Evolutionary conservation across 495 filamentous ascomycete genomes (phyloP), one percentile per base, ranked within the genome.

Genomic region (Xylaria curta): DNA sequence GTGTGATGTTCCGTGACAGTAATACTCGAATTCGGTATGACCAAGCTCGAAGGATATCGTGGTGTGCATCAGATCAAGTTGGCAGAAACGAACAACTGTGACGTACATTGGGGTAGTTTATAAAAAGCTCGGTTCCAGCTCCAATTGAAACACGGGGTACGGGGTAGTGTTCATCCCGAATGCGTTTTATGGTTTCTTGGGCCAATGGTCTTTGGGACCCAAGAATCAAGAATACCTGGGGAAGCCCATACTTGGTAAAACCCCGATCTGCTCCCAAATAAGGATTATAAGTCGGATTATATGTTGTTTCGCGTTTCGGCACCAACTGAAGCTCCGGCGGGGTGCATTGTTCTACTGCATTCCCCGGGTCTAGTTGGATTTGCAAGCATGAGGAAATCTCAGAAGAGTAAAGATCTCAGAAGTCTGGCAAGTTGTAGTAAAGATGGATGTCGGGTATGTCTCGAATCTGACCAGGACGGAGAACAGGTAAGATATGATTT

Each of bases 241-340:
- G 28, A 59, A 36, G 5, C n/a, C 17, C 2, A 17, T 17, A 38
- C 7, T 12, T 3, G 28, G 24, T 38, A 60, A 17, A 17, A 60
- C 38, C 38, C 44, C 28, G 38, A 28, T 13, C 53, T 31, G 4
- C 2, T 56, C 4, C 26, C 6, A 15, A 56, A 28, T 31, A 56
- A 13, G 24, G 28, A 56, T 28, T 17, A 31, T 56, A 31, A 17
- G 53, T 62, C 53, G 24, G 17, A 56, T 6, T 7, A 31, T 56
- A 56, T 56, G 53, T 62, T 62, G 60, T 38, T 24, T 62, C 60
- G 60, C 60, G 60, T 42, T 62, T 42, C 60, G 60, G 36, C 36
- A 13, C 38, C 38, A 40, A 40, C 60, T 38, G 58, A 62, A 62
- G 60, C 21, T 62, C 60, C 60, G 60, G 38, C 13, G 53, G 26